Conservation (phyloP, 1,284 basidiomycete species). For the Microbotryomycetes sp. region DNA sequence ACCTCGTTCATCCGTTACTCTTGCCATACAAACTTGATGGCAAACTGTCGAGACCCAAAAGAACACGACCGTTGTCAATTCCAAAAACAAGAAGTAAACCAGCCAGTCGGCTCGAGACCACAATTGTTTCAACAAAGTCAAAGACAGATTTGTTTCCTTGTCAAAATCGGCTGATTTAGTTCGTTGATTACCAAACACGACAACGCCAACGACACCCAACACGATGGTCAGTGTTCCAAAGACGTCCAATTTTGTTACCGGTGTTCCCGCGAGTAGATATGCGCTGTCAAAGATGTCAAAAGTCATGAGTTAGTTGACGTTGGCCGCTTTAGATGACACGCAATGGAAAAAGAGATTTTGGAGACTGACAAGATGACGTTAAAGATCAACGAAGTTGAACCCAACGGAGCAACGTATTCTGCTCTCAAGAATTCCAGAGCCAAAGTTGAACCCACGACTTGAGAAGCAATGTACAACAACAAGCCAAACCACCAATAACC, state of each 20-base stretch:
- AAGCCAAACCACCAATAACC: constrained; percentile 51
- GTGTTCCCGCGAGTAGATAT: constrained; percentile 53
- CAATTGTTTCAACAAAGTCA: constrained; percentile 58
- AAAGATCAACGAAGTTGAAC: constrained; percentile 72
- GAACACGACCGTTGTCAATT: constrained; percentile 55
- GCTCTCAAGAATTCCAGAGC: constrained; percentile 77
- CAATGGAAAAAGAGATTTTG: neutral
- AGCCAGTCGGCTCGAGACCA: constrained; percentile 83
- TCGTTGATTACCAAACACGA: constrained; percentile 29
- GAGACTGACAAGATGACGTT: constrained; percentile 74
- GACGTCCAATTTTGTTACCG: constrained; percentile 65
- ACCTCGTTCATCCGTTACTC: constrained; percentile 28
- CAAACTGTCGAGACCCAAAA: constrained; percentile 33
- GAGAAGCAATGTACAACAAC: constrained; percentile 56
- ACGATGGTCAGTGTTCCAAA: constrained; percentile 74
- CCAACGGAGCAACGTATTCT: constrained; percentile 36
- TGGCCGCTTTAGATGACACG: neutral
- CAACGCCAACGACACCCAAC: constrained; percentile 60
- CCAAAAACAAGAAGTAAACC: constrained; percentile 73
- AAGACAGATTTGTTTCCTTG: constrained; percentile 34
- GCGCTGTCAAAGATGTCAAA: neutral
- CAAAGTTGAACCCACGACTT: constrained; percentile 75
- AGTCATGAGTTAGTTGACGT: neutral
- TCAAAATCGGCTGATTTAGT: constrained; percentile 23
- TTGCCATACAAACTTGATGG: constrained; percentile 30